Evolutionary conservation across 2,329 filamentous ascomycete genomes (phyloP).

Genomic region (Paraphoma chrysanthemicola): DNA sequence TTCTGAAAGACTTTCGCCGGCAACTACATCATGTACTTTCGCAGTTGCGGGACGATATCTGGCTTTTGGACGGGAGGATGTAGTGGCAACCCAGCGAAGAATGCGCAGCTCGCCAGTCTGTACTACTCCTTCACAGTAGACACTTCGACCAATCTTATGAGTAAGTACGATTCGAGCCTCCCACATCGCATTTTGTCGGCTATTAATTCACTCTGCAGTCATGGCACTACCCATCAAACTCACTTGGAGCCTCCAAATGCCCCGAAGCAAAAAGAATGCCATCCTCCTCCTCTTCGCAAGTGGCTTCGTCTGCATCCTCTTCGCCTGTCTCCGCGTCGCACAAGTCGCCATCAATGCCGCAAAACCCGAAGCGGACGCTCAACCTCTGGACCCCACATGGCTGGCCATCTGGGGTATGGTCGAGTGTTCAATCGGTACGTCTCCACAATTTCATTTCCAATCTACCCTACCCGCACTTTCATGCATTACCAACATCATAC

Average conservation of each 20-base stretch:
- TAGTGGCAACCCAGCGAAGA: slow-evolving; percentile 1
- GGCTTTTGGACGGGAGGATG: slow-evolving; percentile 19
- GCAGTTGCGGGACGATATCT: slow-evolving; percentile 35
- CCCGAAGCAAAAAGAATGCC: slow-evolving; percentile 40
- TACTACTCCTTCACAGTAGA: slow-evolving; percentile 48
- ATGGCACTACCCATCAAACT: slow-evolving; percentile 48
- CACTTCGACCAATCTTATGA: slow-evolving; percentile 46
- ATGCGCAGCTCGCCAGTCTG: slow-evolving; percentile 26
- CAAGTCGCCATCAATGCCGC: slow-evolving; percentile 31
- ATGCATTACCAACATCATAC: no score
- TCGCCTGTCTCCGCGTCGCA: slow-evolving; percentile 38
- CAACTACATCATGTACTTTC: slow-evolving; percentile 44
- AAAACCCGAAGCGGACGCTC: slow-evolving; percentile 21
- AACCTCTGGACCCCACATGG: slow-evolving; percentile 44
- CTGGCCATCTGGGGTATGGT: slow-evolving; percentile 47
- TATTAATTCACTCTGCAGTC: slow-evolving; percentile 25
- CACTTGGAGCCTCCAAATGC: slow-evolving; percentile 48
- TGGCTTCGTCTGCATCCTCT: slow-evolving; percentile 34
- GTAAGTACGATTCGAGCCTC: slow-evolving; percentile 17
- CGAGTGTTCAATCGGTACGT: slow-evolving; percentile 45
- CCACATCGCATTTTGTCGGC: neutral
- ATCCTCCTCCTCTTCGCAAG: slow-evolving; percentile 36
- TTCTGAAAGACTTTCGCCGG: slow-evolving; percentile 39
- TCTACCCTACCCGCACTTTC: no score
- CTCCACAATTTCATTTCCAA: no score